These are phyloP conservation scores for Scedosporium dehoogii DNA, from an alignment of 2,329 filamentous ascomycete species.

Conservation along the genomic window DNA sequence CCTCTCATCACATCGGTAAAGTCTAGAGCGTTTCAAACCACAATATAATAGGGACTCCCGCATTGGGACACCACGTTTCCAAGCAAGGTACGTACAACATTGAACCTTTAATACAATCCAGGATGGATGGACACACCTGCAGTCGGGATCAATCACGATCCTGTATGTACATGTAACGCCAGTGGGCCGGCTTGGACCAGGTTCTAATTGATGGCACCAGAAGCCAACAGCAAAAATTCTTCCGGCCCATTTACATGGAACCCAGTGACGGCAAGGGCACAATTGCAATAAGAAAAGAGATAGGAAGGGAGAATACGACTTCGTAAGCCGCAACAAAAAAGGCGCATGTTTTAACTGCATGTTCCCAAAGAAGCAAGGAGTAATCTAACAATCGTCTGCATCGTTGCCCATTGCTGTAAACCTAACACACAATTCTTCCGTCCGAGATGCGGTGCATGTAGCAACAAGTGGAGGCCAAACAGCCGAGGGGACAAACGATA, in stretches of 20 bases:
- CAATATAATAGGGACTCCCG: no score
- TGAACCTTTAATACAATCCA: no score
- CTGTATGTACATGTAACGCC: not conserved
- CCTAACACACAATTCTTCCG: not conserved
- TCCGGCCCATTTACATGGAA: not conserved
- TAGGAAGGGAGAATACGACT: not conserved
- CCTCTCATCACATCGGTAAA: not conserved
- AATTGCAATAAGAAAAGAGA: not conserved
- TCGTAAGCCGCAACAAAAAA: not conserved
- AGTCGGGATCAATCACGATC: not conserved
- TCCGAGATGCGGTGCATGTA: not conserved
- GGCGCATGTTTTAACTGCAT: not conserved
- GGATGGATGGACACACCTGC: no score
- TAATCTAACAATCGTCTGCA: not conserved
- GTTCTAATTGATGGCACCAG: not conserved
- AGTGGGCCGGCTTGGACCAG: not conserved
- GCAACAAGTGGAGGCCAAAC: not conserved
- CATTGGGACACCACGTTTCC: no score
- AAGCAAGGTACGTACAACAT: no score
- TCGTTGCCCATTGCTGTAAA: not conserved
- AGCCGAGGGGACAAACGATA: not conserved
- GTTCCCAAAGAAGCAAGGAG: not conserved
- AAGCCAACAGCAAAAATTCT: not conserved
- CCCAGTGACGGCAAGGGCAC: not conserved
- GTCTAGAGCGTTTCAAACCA: not conserved